Evolutionary conservation across 345 rosid genomes (phyloP).

Genomic region (Hibiscus trionum): DNA sequence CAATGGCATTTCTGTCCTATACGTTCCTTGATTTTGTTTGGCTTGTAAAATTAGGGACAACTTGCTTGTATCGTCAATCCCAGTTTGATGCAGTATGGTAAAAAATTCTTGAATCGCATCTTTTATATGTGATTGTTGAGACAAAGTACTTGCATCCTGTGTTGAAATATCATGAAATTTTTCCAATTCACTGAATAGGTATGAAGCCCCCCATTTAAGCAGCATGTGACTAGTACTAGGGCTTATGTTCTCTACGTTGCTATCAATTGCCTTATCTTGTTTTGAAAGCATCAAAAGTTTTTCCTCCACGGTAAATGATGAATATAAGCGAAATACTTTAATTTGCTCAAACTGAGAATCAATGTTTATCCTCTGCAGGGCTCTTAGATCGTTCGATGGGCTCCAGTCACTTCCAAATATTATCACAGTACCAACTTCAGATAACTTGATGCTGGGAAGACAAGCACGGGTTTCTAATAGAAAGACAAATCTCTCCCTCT

Average conservation of each 20-base stretch:
- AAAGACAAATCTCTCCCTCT: constrained; percentile 59
- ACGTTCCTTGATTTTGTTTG: constrained; percentile 44
- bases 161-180: constrained; percentile 41
- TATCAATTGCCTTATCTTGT: constrained; percentile 39
- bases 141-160: constrained; percentile 13
- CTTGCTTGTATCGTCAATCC: constrained; percentile 30
- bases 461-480: constrained; percentile 86
- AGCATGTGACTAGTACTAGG: constrained; percentile 40
- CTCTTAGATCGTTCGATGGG: constrained; percentile 59
- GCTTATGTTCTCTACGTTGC: constrained; percentile 34
- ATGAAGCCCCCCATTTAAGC: constrained; percentile 82
- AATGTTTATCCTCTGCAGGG: constrained; percentile 61
- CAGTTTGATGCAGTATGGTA: constrained; percentile 35
- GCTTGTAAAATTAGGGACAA: constrained; percentile 47
- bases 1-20: constrained; percentile 35
- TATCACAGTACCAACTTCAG: constrained; percentile 62
- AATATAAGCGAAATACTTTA: constrained; percentile 70
- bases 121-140: constrained; percentile 30
- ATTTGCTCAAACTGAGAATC: constrained; percentile 51
- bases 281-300: constrained; percentile 59
- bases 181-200: constrained; percentile 52
- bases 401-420: constrained; percentile 74
- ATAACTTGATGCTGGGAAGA: constrained; percentile 52
- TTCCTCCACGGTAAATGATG: constrained; percentile 71
- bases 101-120: constrained; percentile 46